Evolutionary conservation across 1,284 basidiomycete genomes (phyloP), one percentile per base, ranked within the genome.

Genomic region (Cryptococcus sp.): DNA sequence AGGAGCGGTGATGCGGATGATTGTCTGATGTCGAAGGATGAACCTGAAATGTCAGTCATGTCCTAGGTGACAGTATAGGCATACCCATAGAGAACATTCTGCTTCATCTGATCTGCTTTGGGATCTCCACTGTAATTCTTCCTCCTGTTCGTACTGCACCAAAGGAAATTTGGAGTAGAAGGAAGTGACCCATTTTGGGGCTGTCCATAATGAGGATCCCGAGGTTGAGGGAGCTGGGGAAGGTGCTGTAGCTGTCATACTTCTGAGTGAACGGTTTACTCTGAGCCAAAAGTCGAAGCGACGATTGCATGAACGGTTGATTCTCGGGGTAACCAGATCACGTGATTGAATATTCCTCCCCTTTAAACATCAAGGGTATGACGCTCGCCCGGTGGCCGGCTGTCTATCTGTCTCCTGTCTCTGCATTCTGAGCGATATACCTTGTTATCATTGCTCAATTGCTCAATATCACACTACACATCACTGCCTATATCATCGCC

Each of bases 111-210:
- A 48, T 13, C 42, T 45, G 23, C 21, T 32, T 2, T 36, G 24
- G 7, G 46, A 21, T 18, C 24, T 59, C 65, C 64, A 70, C 18
- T 63, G 53, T 0, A 69, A 36, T n/a, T 58, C 42, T 32, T 71
- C 66, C 19, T 73, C 68, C 44, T 69, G 68, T 25, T 67, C 64
- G 1, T 73, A 54, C 7, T 61, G 52, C n/a, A 73, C 70, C 7
- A 75, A 49, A 1, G 74, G 74, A 55, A 73, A 74, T 25, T 62
- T 63, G 13, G 67, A 53, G 56, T 73, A 75, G 36, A 74, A 64
- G 5, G 53, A 46, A 41, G 61, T 53, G 45, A 69, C 53, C 64
- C 67, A 73, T 49, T 39, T 25, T 1, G 71, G 71, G 10, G 69
- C 71, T 14, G 59, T 51, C 54, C 61, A 66, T n/a, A 60, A 22